Evolutionary conservation across 768 basidiomycete species (phyloP), one percentile per base, ranked within the genome.

Genomic region (Pisolithus orientalis): DNA sequence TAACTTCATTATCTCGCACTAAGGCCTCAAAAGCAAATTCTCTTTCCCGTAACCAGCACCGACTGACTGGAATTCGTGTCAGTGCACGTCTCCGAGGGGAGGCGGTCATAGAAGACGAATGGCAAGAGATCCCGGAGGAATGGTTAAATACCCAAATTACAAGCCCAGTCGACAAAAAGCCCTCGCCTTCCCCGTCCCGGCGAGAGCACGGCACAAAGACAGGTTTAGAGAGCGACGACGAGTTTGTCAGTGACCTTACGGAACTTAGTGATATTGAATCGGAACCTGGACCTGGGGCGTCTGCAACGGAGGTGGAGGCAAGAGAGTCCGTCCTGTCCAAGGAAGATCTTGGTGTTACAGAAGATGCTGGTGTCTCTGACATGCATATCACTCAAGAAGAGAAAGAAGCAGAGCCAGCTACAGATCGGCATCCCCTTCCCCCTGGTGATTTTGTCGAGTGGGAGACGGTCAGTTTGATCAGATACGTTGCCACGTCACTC

Each of bases 91-190:
- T 90, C 54, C 73, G 85, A 42, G 83, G 82, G 14, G 52, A 70
- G 3, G 64, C 69, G 40, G 75, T 63, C 11, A 73, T 79, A n/a
- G 83, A 82, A 10, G 72, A 73, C 3, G 84, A 80, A 58, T 92
- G 89, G 90, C 87, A 92, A 66, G 74, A 79, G 51, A 77, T 92
- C 25, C 90, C 90, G 0, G 77, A 83, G 8, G 88, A 88, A 60
- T 91, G 88, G 89, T 61, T 75, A 50, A 57, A 42, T 39, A 37
- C 7, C 51, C 59, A 50, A 43, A 62, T 62, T 47, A 56, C 57
- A 45, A 39, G 14, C 49, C 39, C 31, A 50, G 53, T 7, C 53
- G 69, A 53, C 49, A 54, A 50, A 40, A 8, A 44, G 32, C 17
- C 53, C 37, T 29, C 53, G 16, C 25, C 40, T 31, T 52, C 50